Evolutionary conservation across 2,329 filamentous ascomycete genomes (phyloP).

Genomic region (Lomentospora prolificans): DNA sequence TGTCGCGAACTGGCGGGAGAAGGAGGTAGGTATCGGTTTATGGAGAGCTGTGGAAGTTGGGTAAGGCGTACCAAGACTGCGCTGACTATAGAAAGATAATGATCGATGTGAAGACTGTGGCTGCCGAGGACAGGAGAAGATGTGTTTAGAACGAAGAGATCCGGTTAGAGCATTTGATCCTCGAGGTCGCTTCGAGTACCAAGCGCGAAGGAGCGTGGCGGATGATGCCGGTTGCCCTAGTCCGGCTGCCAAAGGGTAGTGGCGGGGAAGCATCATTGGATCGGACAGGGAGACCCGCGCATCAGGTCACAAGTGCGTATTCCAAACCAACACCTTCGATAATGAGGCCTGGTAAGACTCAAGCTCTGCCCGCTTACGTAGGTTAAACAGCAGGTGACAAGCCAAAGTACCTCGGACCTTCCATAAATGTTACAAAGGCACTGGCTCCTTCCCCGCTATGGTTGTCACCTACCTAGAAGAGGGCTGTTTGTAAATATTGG

Average conservation of each 20-base stretch:
- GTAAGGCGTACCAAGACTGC: background rate
- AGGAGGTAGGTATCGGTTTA: slow-evolving; percentile 5
- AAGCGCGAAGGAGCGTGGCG: slow-evolving; percentile 13
- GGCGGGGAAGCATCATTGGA: slow-evolving; percentile 5
- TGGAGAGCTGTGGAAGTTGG: background rate
- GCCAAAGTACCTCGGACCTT: background rate
- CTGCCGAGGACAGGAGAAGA: slow-evolving; percentile 9
- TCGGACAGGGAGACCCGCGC: background rate
- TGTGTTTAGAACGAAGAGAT: slow-evolving; percentile 3
- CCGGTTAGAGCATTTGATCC: background rate
- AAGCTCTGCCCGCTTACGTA: background rate
- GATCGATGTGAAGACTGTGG: too few species aligned
- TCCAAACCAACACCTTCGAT: background rate
- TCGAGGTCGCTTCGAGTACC: slow-evolving; percentile 16
- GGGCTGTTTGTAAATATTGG: background rate
- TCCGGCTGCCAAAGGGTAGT: background rate
- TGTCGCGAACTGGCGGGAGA: slow-evolving; percentile 17
- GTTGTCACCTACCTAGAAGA: background rate
- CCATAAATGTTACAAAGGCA: background rate
- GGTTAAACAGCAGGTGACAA: background rate
- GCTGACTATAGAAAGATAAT: slow-evolving; percentile 19
- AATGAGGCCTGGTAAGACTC: background rate
- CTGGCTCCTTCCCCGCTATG: background rate
- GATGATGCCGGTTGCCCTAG: slow-evolving; percentile 12
- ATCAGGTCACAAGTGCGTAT: background rate